Percentiles rank a stretch among this genome's conserved stretches.
These are phyloP conservation scores for Globisporangium iwayamae DNA, from an alignment of 352 stramenopile genomes.

Conservation along the genomic window DNA sequence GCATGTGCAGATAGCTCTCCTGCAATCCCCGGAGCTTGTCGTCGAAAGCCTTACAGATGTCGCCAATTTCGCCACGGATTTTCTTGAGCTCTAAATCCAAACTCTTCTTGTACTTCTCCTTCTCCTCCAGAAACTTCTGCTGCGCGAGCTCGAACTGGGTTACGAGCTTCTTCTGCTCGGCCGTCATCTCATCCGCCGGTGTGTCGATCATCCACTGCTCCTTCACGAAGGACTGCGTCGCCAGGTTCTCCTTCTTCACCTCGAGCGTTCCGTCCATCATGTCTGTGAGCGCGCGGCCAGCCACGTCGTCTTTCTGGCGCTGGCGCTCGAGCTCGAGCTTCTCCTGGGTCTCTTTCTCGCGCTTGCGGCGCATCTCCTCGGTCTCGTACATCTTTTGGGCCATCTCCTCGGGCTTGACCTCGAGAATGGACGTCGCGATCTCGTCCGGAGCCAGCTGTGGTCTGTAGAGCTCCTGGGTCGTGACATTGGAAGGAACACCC, in stretches of 20 bases:
- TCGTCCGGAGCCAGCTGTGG: constrained; percentile 60
- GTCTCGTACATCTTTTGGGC: constrained; percentile 84
- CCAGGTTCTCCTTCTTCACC: constrained; percentile 77
- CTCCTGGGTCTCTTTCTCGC: constrained; percentile 40
- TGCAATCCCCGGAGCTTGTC: constrained; percentile 69
- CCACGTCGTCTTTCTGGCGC: constrained; percentile 82
- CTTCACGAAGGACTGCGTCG: constrained; percentile 61
- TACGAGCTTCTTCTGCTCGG: constrained; percentile 75
- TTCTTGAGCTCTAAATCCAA: constrained; percentile 90
- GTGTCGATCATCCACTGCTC: constrained; percentile 88
- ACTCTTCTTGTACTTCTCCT: constrained; percentile 89
- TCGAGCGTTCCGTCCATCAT: constrained; percentile 95
- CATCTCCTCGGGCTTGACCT: constrained; percentile 75
- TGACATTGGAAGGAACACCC: constrained; percentile 9
- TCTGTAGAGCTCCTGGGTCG: constrained; percentile 34
- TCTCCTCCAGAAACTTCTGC: constrained; percentile 79
- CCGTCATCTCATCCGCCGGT: constrained; percentile 68
- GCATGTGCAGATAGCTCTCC: constrained; percentile 54
- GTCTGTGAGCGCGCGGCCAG: constrained; percentile 73
- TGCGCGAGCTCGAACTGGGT: constrained; percentile 59
- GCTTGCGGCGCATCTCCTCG: constrained; percentile 48
- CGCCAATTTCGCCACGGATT: constrained; percentile 69
- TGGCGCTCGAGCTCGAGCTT: constrained; percentile 31
- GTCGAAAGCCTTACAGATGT: constrained; percentile 83
- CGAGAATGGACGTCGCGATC: constrained; percentile 58